Conservation (phyloP, 441 rosid genomes). For the Euphorbia celastroides region DNA sequence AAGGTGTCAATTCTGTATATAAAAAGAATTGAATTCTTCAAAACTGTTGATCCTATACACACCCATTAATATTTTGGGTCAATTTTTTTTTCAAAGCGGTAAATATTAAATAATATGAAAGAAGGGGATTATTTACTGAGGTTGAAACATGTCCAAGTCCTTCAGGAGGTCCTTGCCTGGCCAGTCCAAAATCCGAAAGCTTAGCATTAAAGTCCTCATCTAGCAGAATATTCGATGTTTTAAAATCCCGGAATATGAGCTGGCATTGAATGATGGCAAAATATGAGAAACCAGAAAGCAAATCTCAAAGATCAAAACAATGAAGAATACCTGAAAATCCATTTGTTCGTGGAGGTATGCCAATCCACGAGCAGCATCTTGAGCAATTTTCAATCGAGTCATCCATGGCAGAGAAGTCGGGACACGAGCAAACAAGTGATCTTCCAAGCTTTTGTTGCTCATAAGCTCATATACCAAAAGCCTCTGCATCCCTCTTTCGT, state of each 20-base stretch:
- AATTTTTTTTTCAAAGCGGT: no score
- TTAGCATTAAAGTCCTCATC: constrained; percentile 83
- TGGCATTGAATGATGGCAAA: constrained; percentile 29
- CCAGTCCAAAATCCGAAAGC: constrained; percentile 94
- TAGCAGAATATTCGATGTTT: constrained; percentile 77
- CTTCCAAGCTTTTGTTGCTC: constrained; percentile 85
- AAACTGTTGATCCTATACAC: no score
- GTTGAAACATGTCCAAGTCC: constrained; percentile 90
- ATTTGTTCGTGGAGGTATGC: constrained; percentile 95
- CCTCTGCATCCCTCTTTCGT: constrained; percentile 91
- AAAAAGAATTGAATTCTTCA: no score
- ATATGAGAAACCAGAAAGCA: constrained; percentile 1
- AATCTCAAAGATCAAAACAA: neutral
- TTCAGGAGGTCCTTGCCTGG: constrained; percentile 89
- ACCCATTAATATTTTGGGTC: no score
- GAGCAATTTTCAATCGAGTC: constrained; percentile 69
- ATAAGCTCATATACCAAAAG: constrained; percentile 84
- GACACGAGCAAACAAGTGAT: constrained; percentile 58
- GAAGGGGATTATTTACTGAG: constrained; percentile 34
- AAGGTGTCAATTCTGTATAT: no score
- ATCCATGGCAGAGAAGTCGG: constrained; percentile 60
- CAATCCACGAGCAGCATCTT: constrained; percentile 86
- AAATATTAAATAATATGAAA: no score
- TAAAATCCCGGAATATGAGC: constrained; percentile 91
- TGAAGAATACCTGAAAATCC: constrained; percentile 73